Evolutionary conservation across 2,329 filamentous ascomycete genomes (phyloP).

Genomic region (Cercospora berteroae): DNA sequence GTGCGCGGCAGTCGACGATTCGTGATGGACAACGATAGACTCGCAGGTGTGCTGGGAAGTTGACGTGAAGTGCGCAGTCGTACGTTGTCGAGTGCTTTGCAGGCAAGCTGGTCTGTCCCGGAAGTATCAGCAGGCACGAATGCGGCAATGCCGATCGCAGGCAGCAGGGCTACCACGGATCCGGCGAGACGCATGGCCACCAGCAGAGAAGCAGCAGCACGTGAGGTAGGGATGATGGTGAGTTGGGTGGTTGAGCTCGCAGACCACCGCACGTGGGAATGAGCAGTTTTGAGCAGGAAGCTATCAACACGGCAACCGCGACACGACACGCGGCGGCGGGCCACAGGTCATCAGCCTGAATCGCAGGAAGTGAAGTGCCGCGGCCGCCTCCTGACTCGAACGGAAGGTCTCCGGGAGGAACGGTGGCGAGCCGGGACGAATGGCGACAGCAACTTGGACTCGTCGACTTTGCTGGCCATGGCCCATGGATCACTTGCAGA

Average conservation of each 20-base stretch:
- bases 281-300: neutral
- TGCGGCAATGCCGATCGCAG: conserved; percentile 13
- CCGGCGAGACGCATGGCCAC: conserved; percentile 18
- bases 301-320: too few relatives aligned
- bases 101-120: conserved; percentile 29
- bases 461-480: too few relatives aligned
- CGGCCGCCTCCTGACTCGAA: neutral
- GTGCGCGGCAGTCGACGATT: neutral
- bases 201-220: neutral
- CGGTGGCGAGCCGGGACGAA: neutral
- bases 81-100: conserved; percentile 28
- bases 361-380: neutral
- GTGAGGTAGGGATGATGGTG: neutral
- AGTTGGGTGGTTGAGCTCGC: neutral
- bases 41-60: neutral
- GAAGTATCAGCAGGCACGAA: conserved; percentile 30
- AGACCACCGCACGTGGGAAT: conserved; percentile 7
- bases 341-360: neutral
- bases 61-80: conserved; percentile 22
- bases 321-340: neutral
- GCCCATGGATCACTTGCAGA: neutral
- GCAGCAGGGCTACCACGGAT: conserved; percentile 11
- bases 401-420: neutral
- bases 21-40: neutral
- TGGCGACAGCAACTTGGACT: neutral